Conservation (phyloP, 257 asterid species). For the Lithospermum erythrorhizon region DNA sequence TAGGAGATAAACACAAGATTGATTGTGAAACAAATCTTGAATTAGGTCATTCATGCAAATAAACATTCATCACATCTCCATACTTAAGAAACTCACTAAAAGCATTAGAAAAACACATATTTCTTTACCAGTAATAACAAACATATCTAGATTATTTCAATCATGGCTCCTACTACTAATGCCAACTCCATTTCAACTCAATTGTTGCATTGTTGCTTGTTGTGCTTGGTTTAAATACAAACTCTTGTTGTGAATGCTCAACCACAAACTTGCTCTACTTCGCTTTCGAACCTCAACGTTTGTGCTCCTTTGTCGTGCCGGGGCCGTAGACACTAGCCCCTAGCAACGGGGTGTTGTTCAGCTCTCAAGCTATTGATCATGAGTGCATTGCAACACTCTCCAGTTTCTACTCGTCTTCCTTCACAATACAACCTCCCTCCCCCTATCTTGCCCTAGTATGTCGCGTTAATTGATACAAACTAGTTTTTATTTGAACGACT, state of each 20-base stretch:
- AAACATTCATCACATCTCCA: neutral
- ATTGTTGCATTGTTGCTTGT: neutral
- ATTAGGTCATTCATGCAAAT: neutral
- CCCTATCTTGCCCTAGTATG: constrained; percentile 24
- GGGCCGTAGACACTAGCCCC: constrained; percentile 11
- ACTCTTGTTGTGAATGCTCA: neutral
- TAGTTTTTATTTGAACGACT: too few species aligned
- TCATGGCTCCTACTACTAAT: neutral
- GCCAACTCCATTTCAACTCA: neutral
- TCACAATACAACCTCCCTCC: constrained; percentile 48
- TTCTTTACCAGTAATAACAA: neutral
- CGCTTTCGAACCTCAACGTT: neutral
- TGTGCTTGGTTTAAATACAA: neutral
- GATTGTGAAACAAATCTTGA: neutral
- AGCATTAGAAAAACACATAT: neutral
- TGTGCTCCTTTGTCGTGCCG: constrained; percentile 12
- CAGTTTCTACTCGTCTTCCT: constrained; percentile 35
- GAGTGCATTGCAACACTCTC: constrained; percentile 37
- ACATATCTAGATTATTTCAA: neutral
- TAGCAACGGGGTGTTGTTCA: constrained; percentile 20
- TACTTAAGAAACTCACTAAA: neutral
- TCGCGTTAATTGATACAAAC: too few species aligned
- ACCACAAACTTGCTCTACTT: neutral
- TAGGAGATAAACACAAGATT: too few species aligned
- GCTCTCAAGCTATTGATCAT: constrained; percentile 18